Evolutionary conservation across 1,139 yeast genomes (phyloP), one percentile per base, ranked within the genome.

Genomic region (Blastobotrys capitulatus): DNA sequence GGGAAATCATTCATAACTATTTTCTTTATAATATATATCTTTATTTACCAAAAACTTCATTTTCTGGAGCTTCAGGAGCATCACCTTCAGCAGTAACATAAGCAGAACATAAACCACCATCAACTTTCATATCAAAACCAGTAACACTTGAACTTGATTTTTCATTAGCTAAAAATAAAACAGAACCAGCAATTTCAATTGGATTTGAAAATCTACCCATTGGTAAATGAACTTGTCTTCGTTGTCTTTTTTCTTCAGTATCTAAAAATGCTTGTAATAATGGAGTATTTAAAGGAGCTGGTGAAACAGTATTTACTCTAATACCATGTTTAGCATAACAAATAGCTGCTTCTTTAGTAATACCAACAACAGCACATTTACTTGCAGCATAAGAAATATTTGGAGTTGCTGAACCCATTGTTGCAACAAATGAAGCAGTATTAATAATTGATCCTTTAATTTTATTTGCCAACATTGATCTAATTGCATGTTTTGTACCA

Each of bases 161-260:
- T 46, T 76, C 71, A n/a, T 89, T 80, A 36, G 94, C 87, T 64
- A 87, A 74, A 70, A 86, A 88, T 52, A 87, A 76, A 57, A 82
- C 83, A 22, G 92, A 83, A 59, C 95, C 94, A 44, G 86, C 89
- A 68, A 86, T 84, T 67, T 87, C 96, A 62, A 78, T 58, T 82
- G 84, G 67, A 78, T 69, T 72, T 59, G 61, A 86, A 48, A 69
- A 67, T 18, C 71, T 60, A 37, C 72, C 72, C 54, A 59, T 82
- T 74, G 83, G 83, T 42, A 78, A 74, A 58, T 79, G 81, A 50
- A 78, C 82, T 52, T 80, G 77, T 62, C 72, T 62, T 38, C 72
- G 65, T 20, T 56, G 48, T 53, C 60, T 60, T 61, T 66, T 65
- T 53, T 68, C 74, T 48, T 65, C 68, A 29, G 70, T 63, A 49